Evolutionary conservation across 331 rosid species (phyloP), one percentile per base, ranked within the genome.

Genomic region (Saraca asoca): DNA sequence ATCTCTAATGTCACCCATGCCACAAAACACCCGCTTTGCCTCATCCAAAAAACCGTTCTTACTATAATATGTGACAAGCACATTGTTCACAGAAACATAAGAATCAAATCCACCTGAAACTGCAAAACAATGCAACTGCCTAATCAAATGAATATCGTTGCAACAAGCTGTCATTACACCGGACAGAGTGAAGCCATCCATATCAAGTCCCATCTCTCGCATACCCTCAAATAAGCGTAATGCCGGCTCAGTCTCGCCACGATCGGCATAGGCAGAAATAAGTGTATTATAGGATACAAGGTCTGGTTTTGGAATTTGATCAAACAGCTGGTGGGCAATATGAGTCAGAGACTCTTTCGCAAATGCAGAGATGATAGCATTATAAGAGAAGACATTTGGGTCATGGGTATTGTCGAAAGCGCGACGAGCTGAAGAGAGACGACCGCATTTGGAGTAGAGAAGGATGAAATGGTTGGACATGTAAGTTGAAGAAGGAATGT

Each of bases 381-480:
- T 80, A 34, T 71, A 80, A 8, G 84, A 80, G 74, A 80, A 80
- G 59, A 75, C 71, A 35, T 84, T 84, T 73, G 81, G 88, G 7
- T 86, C 7, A 9, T 45, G 75, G 71, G 86, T 88, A 15, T 31
- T 54, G 73, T 76, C 15, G 53, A 91, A 88, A 61, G 83, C 80
- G 50, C 65, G 52, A n/a, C 72, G 75, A 16, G 90, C 92, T 5
- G 74, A 12, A 67, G 62, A 64, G 66, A 91, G 88, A 35, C 80
- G 75, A 24, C 90, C 83, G 7, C 88, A 88, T 83, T 88, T 91
- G 86, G 95, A 81, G 78, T 88, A 91, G 20, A 88, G 80, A 54
- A 83, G 80, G 51, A 87, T 73, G 83, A 91, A 91, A 73, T 91
- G 95, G 73, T 91, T 91, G 77, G 92, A 88, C 41, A 91, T 51